Percentiles rank a stretch among this genome's conserved stretches.
Evolutionary conservation across 139 green algal species (phyloP).

Genomic region (Edaphochlamys debaryana): DNA sequence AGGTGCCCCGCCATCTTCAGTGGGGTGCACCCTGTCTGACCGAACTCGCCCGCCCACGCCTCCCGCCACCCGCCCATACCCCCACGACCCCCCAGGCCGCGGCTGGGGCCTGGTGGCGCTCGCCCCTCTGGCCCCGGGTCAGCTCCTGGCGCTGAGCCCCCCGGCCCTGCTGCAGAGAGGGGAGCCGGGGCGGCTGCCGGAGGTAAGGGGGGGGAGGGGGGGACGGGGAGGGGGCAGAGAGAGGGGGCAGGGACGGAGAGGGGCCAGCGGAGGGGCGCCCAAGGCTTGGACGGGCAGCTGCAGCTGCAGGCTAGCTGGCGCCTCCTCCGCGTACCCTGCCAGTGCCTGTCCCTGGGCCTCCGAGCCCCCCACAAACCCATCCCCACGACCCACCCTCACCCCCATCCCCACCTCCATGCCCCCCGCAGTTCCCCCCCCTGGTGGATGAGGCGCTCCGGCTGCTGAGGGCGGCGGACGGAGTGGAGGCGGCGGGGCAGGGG

Average conservation of each 20-base stretch:
- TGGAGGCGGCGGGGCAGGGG: neutral
- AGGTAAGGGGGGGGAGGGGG: neutral
- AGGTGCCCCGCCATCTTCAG: too few species aligned
- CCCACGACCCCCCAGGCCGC: neutral
- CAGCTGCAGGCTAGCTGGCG: too few species aligned
- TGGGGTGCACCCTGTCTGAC: too few species aligned
- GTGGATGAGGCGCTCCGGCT: constrained; percentile 8
- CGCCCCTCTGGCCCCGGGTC: neutral
- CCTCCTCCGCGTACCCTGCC: too few species aligned
- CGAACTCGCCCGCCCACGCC: neutral
- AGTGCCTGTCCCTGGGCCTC: too few species aligned
- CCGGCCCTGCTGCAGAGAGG: neutral
- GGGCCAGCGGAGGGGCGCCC: too few species aligned
- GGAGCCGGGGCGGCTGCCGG: neutral
- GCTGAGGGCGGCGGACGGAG: constrained; percentile 1
- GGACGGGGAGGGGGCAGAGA: too few species aligned
- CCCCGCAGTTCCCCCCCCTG: neutral
- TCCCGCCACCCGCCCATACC: neutral
- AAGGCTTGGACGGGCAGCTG: too few species aligned
- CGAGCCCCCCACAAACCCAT: too few species aligned
- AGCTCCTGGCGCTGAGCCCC: constrained; percentile 29
- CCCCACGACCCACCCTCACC: too few species aligned
- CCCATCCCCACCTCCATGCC: neutral
- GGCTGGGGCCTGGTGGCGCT: constrained; percentile 35
- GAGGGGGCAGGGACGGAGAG: too few species aligned